A percentile compares a stretch with the other conserved stretches of the same genome.
phyloP scores from a whole-genome alignment of 352 stramenopile genomes.

The Globisporangium megalacanthum region DNA sequence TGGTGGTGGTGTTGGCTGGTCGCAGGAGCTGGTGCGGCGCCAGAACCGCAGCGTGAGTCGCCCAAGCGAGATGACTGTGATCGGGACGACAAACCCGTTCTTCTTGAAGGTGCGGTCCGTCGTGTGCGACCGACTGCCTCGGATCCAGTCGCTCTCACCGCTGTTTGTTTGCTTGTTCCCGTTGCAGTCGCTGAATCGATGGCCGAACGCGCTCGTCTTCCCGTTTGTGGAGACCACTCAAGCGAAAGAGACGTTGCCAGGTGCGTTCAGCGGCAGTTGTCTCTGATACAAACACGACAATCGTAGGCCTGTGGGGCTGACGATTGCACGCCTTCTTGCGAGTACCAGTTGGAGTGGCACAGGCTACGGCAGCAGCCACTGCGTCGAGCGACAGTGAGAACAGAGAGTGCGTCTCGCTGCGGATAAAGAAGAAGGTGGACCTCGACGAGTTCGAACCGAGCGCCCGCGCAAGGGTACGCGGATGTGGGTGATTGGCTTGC shows the following conservation, averaged over 20 bases:
- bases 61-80: slow-evolving; percentile 45
- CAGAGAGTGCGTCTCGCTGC: slow-evolving; percentile 33
- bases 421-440: slow-evolving; percentile 52
- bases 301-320: no score
- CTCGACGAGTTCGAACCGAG: slow-evolving; percentile 33
- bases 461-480: slow-evolving; percentile 10
- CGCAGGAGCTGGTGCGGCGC: slow-evolving; percentile 40
- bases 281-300: no score
- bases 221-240: slow-evolving; percentile 48
- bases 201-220: slow-evolving; percentile 79
- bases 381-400: slow-evolving; percentile 17
- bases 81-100: slow-evolving; percentile 85
- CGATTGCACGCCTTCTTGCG: not conserved
- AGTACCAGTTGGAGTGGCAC: not conserved
- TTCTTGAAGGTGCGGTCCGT: slow-evolving; percentile 66
- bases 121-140: not conserved
- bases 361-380: not conserved
- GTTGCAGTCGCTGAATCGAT: slow-evolving; percentile 58
- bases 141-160: not conserved
- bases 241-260: slow-evolving; percentile 16
- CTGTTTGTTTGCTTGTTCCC: not conserved
- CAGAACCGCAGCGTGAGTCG: slow-evolving; percentile 49
- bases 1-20: not conserved
- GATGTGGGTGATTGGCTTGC: not conserved
- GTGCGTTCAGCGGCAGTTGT: not conserved